Evolutionary conservation across 2,329 filamentous ascomycete genomes (phyloP), one percentile per base, ranked within the genome.

Genomic region (Colletotrichum sojae): DNA sequence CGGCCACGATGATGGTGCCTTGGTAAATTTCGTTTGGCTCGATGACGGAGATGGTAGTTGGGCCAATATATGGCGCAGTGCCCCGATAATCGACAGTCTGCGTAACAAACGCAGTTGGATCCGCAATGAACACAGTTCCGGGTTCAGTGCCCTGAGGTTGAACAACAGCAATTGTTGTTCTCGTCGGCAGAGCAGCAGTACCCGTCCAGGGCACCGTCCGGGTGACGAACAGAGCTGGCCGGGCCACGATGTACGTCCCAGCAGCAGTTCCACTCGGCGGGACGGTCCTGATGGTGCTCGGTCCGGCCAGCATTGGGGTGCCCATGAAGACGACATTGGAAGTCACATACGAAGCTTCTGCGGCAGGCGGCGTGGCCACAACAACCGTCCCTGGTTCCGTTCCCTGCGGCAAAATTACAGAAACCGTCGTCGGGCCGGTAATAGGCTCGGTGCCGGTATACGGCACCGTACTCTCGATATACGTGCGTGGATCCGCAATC

Each of bases 171-270:
- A 64, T 13, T 5, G 62, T 64, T 6, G 62, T 64, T 31, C 15
- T 31, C 10, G 54, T 22, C 16, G 54, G 31, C 20, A 64, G 15
- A 6, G 46, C 9, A 12, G 15, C 20, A 1, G 46, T 36, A 1
- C 62, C 62, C 6, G 62, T 64, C 54, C 54, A 64, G 10, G 66
- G 69, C 1, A 51, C 55, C 13, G 69, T 69, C 6, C 69, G 57
- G 2, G 69, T 72, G 6, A 67, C 40, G 31, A 68, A 73, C 3
- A 49, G 36, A 2, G 61, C 70, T 4, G 70, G 63, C 12, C 48
- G 49, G 1, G 57, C 56, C 2, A 71, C 48, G 20, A 71, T 66
- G 13, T 69, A 36, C 3, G 70, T 71, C 8, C 71, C 70, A 6
- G 71, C 66, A 2, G 16, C 25, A 5, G 70, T 63, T 1, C 57